Conservation (phyloP, 2,329 filamentous ascomycete species). For the Coleophoma crateriformis region DNA sequence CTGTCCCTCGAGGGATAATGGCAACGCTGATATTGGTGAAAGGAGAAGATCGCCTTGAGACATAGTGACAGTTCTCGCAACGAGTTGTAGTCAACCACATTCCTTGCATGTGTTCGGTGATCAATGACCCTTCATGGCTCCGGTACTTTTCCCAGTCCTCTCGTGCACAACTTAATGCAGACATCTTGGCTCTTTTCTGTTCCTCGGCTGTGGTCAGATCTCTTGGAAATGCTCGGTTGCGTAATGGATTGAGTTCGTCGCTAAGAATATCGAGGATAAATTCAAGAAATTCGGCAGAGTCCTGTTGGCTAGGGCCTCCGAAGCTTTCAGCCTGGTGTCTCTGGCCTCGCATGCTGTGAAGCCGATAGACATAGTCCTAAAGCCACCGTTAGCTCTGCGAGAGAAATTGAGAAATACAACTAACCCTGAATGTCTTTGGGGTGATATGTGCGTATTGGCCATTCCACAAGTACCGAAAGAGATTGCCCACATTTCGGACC, state of each 20-base stretch:
- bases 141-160: constrained; percentile 1
- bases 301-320: constrained; percentile 65
- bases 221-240: constrained; percentile 49
- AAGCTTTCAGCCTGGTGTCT: constrained; percentile 48
- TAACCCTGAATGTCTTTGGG: constrained; percentile 52
- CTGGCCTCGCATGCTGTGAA: constrained; percentile 51
- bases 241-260: constrained; percentile 75
- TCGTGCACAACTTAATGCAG: constrained; percentile 8
- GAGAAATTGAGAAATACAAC: constrained; percentile 14
- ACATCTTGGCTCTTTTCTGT: constrained; percentile 44
- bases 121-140: background rate
- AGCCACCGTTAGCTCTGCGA: constrained; percentile 26
- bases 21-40: background rate
- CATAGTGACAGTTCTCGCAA: background rate
- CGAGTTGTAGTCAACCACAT: background rate
- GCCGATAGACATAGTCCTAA: constrained; percentile 58
- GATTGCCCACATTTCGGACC: constrained; percentile 51
- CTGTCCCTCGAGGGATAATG: background rate
- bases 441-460: constrained; percentile 34
- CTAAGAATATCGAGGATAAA: constrained; percentile 78
- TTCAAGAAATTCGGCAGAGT: constrained; percentile 83
- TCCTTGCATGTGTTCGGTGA: background rate
- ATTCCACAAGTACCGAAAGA: constrained; percentile 38
- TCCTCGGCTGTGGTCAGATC: constrained; percentile 39
- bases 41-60: background rate